These are phyloP conservation scores for Kickxella alabastrina DNA, from an alignment of 192 early-diverging fungal genomes.

Conservation along the genomic window DNA sequence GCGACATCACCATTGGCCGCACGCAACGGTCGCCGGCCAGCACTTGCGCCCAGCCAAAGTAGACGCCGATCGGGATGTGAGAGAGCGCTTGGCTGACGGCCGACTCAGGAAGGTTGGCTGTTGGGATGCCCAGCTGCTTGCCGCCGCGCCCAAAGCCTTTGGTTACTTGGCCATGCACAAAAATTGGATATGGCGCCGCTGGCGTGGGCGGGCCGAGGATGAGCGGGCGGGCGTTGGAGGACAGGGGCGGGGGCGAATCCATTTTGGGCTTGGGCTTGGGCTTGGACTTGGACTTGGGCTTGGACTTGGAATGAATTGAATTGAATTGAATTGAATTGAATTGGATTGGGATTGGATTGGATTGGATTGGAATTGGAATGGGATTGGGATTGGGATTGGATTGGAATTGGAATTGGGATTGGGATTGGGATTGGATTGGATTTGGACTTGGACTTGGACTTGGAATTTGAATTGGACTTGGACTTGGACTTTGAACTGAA, in stretches of 20 bases:
- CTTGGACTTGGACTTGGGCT: no score
- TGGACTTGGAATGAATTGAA: no score
- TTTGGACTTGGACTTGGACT: no score
- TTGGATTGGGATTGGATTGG: no score
- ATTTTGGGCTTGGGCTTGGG: no score
- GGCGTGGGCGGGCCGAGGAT: conserved; percentile 63
- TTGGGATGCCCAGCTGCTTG: conserved; percentile 96
- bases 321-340: no score
- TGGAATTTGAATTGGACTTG: no score
- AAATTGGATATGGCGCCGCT: conserved; percentile 69
- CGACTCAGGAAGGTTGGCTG: conserved; percentile 87
- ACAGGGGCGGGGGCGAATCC: not conserved
- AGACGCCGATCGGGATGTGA: conserved; percentile 80
- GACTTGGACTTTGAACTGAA: no score
- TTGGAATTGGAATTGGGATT: no score
- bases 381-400: no score
- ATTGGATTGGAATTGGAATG: no score
- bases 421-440: no score
- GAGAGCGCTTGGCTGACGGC: conserved; percentile 63
- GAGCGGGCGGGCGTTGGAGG: conserved; percentile 46
- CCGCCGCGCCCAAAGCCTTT: conserved; percentile 93
- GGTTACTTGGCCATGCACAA: conserved; percentile 75
- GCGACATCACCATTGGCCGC: conserved; percentile 97
- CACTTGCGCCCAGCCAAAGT: conserved; percentile 92
- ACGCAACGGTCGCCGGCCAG: conserved; percentile 50